phyloP scores from a whole-genome alignment of 1,139 yeast species.

The Magnusiomyces tetraspermus region DNA sequence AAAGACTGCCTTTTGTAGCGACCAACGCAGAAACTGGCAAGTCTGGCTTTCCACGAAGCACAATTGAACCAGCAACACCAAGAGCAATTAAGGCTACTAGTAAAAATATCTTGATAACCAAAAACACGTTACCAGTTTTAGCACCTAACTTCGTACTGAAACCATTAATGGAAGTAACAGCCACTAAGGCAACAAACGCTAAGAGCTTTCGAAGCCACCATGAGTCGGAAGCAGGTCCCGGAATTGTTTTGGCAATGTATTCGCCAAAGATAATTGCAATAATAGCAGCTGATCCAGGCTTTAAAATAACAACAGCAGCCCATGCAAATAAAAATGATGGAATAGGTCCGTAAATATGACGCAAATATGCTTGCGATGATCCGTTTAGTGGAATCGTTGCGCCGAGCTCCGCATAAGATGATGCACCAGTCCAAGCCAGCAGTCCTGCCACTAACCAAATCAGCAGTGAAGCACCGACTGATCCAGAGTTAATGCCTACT shows the following conservation, averaged over 20 bases:
- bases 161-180: slow-evolving; percentile 28
- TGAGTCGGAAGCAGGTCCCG: not conserved
- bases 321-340: slow-evolving; percentile 36
- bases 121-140: slow-evolving; percentile 30
- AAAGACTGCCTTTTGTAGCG: slow-evolving; percentile 18
- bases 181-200: slow-evolving; percentile 28
- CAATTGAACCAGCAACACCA: slow-evolving; percentile 28
- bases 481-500: slow-evolving; percentile 33
- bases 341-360: slow-evolving; percentile 34
- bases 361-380: slow-evolving; percentile 36
- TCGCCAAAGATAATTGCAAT: slow-evolving; percentile 36
- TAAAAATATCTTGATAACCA: slow-evolving; percentile 31
- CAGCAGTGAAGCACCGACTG: slow-evolving; percentile 33
- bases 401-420: slow-evolving; percentile 37
- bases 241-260: slow-evolving; percentile 27
- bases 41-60: slow-evolving; percentile 22
- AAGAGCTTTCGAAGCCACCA: slow-evolving; percentile 24
- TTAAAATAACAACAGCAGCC: slow-evolving; percentile 34
- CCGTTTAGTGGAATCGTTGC: slow-evolving; percentile 36
- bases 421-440: slow-evolving; percentile 39
- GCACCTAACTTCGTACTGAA: slow-evolving; percentile 32
- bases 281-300: slow-evolving; percentile 38
- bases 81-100: slow-evolving; percentile 28
- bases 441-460: slow-evolving; percentile 36
- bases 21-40: slow-evolving; percentile 12